Evolutionary conservation across 345 rosid genomes (phyloP).

Genomic region (Euphorbia tirucalli): DNA sequence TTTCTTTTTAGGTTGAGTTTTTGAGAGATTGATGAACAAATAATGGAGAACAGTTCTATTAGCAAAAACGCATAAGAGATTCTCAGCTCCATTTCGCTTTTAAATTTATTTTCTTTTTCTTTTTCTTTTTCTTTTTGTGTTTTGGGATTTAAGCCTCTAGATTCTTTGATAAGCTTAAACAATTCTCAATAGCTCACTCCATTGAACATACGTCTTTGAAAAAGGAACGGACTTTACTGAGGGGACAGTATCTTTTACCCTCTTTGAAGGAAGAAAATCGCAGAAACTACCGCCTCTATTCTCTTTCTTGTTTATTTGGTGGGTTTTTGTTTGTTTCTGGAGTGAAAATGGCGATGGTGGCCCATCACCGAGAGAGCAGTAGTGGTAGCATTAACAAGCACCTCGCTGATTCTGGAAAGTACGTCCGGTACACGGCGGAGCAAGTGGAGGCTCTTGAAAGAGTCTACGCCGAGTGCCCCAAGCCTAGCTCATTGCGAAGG

Average conservation of each 20-base stretch:
- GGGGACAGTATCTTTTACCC: slow-evolving; percentile 23
- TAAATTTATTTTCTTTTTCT: not conserved
- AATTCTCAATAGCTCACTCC: slow-evolving; percentile 1
- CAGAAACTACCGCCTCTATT: slow-evolving; percentile 15
- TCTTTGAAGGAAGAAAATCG: no score
- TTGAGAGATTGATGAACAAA: slow-evolving; percentile 13
- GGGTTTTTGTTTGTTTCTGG: not conserved
- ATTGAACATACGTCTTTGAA: slow-evolving; percentile 12
- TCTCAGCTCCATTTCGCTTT: slow-evolving; percentile 24
- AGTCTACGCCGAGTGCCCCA: slow-evolving; percentile 94
- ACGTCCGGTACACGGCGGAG: slow-evolving; percentile 94
- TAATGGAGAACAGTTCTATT: not conserved
- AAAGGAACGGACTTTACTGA: slow-evolving; percentile 46
- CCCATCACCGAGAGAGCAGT: slow-evolving; percentile 69
- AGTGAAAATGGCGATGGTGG: slow-evolving; percentile 69
- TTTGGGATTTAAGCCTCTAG: slow-evolving; percentile 7
- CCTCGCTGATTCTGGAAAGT: slow-evolving; percentile 72
- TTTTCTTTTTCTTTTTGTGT: no score
- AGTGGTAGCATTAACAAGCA: slow-evolving; percentile 84
- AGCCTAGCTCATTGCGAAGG: slow-evolving; percentile 92
- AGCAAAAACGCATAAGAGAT: not conserved
- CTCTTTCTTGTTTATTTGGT: slow-evolving; percentile 4
- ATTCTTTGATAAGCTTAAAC: slow-evolving; percentile 14
- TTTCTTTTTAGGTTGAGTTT: slow-evolving; percentile 10
- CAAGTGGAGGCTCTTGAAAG: slow-evolving; percentile 99